Evolutionary conservation across 768 basidiomycete species (phyloP).

Genomic region (Glaciozyma martinii): DNA sequence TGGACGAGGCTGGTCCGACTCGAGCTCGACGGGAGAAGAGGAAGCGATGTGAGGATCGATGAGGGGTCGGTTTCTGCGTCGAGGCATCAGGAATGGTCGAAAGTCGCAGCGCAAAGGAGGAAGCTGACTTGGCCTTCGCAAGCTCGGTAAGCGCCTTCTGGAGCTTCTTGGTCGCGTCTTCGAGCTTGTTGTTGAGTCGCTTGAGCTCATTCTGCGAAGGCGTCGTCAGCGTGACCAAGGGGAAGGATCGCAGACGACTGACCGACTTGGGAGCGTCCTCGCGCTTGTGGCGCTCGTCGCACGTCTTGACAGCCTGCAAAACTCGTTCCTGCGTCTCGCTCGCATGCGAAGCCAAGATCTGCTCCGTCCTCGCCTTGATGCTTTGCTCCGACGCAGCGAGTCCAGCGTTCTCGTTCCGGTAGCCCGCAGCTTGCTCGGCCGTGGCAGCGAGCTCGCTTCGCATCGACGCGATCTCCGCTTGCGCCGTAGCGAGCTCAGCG

Average conservation of each 20-base stretch:
- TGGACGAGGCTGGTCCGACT: background rate
- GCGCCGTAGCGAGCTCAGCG: background rate
- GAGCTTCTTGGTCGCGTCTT: constrained; percentile 2
- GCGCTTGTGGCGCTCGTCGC: background rate
- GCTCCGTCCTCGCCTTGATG: background rate
- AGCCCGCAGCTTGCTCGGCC: background rate
- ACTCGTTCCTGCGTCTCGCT: background rate
- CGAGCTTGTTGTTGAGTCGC: background rate
- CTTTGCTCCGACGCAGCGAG: background rate
- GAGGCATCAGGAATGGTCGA: background rate
- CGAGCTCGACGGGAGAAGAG: background rate
- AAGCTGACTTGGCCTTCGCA: constrained; percentile 5
- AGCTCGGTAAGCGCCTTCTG: constrained; percentile 5
- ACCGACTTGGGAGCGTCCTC: background rate
- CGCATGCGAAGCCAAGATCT: background rate
- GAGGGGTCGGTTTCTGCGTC: background rate
- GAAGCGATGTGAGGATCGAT: background rate
- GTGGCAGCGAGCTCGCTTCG: background rate
- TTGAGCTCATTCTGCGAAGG: constrained; percentile 16
- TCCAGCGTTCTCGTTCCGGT: background rate
- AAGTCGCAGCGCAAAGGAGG: background rate
- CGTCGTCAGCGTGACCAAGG: background rate
- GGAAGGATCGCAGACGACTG: background rate
- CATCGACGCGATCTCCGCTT: background rate
- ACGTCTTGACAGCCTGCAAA: background rate